phyloP scores from a whole-genome alignment of 1,284 basidiomycete genomes.

The Fomitiporia mediterranea region DNA sequence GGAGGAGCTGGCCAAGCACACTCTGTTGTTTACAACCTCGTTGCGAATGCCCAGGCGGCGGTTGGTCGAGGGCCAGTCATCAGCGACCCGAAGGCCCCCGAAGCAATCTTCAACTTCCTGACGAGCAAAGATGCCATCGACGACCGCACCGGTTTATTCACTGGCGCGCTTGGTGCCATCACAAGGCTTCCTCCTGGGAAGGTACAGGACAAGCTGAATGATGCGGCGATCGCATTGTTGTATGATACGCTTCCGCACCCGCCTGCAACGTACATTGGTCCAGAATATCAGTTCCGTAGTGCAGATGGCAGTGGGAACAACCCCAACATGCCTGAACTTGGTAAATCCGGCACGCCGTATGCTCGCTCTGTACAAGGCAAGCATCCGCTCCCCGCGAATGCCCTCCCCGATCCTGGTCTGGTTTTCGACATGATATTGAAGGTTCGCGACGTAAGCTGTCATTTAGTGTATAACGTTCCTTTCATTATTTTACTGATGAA shows the following conservation, averaged over 20 bases:
- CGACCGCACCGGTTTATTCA: slow-evolving; percentile 35
- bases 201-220: slow-evolving; percentile 23
- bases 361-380: slow-evolving; percentile 40
- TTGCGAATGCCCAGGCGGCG: slow-evolving; percentile 11
- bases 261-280: slow-evolving; percentile 38
- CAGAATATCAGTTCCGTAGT: slow-evolving; percentile 30
- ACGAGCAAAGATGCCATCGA: slow-evolving; percentile 32
- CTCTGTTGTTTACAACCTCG: slow-evolving; percentile 17
- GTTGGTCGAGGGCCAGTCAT: slow-evolving; percentile 15
- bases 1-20: slow-evolving; percentile 15
- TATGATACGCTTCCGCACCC: slow-evolving; percentile 50
- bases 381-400: slow-evolving; percentile 28
- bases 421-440: slow-evolving; percentile 47
- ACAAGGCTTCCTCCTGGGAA: slow-evolving; percentile 29
- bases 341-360: slow-evolving; percentile 41
- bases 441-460: slow-evolving; percentile 29
- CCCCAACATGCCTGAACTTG: slow-evolving; percentile 35
- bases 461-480: no score
- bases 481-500: background rate
- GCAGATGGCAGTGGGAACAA: slow-evolving; percentile 44
- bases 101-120: slow-evolving; percentile 25
- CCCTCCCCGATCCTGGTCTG: slow-evolving; percentile 43
- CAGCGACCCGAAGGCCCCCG: slow-evolving; percentile 14
- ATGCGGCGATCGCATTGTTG: slow-evolving; percentile 29
- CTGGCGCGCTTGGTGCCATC: slow-evolving; percentile 30